Percentiles rank a stretch among this genome's conserved stretches.
These are phyloP conservation scores for Saccharomyces hybrid DNA, from an alignment of 1,139 yeast species.

Conservation along the genomic window DNA sequence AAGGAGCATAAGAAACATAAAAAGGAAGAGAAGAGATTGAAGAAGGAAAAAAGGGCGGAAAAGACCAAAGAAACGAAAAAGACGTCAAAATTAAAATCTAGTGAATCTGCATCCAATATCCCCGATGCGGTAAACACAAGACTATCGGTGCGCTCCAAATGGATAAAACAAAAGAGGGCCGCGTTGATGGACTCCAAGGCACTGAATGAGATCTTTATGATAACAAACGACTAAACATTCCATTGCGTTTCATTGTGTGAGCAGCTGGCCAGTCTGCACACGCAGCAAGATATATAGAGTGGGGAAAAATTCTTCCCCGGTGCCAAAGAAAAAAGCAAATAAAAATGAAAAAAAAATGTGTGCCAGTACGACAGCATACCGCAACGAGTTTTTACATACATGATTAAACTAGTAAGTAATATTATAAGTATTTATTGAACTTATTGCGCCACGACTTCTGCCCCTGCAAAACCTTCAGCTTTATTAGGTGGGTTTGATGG, in stretches of 20 bases:
- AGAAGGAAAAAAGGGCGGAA: constrained; percentile 31
- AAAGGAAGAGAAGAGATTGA: constrained; percentile 26
- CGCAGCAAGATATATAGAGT: background rate
- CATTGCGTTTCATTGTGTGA: background rate
- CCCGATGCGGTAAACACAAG: constrained; percentile 49
- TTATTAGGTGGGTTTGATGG: background rate
- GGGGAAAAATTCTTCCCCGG: background rate
- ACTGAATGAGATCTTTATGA: constrained; percentile 87
- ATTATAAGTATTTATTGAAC: background rate
- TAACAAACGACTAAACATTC: constrained; percentile 37
- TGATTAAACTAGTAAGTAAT: background rate
- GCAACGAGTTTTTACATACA: background rate
- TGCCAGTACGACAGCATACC: background rate
- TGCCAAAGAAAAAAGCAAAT: background rate
- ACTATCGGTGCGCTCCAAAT: constrained; percentile 72
- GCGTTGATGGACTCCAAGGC: constrained; percentile 87
- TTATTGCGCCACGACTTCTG: background rate
- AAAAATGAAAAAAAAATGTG: background rate
- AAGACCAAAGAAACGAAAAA: constrained; percentile 26
- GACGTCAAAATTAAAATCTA: constrained; percentile 11
- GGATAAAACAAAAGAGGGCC: constrained; percentile 83
- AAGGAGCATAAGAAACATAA: constrained; percentile 29
- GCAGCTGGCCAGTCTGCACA: background rate
- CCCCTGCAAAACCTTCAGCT: background rate
- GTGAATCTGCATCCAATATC: constrained; percentile 19